These are phyloP conservation scores for Pythium aquatile DNA, from an alignment of 352 stramenopile species.

Conservation along the genomic window DNA sequence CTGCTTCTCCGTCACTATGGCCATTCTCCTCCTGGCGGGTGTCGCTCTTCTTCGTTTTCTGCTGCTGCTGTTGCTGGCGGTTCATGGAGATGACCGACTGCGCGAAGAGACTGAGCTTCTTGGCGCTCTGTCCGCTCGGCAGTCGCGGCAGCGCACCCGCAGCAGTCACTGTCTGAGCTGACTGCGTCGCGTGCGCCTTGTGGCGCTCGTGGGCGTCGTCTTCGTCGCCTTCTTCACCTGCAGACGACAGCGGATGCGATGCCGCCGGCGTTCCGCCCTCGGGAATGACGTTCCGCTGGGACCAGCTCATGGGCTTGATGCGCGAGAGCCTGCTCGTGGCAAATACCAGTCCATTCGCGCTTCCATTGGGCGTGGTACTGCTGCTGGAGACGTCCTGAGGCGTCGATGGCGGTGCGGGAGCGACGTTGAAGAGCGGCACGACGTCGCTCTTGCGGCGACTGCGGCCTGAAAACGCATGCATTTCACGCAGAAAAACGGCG, in stretches of 20 bases:
- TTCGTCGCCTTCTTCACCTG: background rate
- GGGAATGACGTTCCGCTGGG: slow-evolving; percentile 7
- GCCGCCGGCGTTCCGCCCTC: background rate
- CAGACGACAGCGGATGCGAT: background rate
- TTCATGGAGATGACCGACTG: slow-evolving; percentile 18
- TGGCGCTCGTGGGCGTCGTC: background rate
- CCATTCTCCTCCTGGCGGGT: background rate
- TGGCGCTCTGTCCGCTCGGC: background rate
- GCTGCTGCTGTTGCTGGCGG: slow-evolving; percentile 8
- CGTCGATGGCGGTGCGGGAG: background rate
- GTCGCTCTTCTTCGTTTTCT: background rate
- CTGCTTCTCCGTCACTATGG: background rate
- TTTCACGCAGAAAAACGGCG: background rate
- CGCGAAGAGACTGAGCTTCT: slow-evolving; percentile 5
- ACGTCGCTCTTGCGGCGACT: slow-evolving; percentile 20
- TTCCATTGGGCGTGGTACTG: background rate
- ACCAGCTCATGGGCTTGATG: slow-evolving; percentile 12
- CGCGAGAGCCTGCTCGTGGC: slow-evolving; percentile 4
- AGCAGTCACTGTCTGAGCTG: background rate
- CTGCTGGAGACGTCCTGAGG: background rate
- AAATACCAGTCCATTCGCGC: background rate
- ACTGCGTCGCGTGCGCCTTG: background rate
- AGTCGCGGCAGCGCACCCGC: slow-evolving; percentile 6
- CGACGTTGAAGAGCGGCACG: slow-evolving; percentile 12
- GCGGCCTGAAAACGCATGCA: slow-evolving; percentile 7